Conservation (phyloP, 805 yeast species). For the Starmerella scarabaei region DNA sequence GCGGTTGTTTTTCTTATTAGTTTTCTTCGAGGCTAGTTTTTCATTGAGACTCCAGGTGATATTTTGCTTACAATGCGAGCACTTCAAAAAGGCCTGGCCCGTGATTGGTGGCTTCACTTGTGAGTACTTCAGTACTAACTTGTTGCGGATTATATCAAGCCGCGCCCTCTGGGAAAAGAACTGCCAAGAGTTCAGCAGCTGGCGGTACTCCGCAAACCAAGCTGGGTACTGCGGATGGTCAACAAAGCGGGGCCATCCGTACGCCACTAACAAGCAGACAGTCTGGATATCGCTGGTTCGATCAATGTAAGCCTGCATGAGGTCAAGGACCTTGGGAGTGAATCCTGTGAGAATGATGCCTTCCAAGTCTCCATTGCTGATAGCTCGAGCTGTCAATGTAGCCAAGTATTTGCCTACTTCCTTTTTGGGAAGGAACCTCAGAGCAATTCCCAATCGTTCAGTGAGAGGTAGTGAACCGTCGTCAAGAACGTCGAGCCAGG, state of each 20-base stretch:
- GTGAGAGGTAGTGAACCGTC: constrained; percentile 77
- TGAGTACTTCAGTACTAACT: constrained; percentile 26
- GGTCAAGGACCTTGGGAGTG: constrained; percentile 67
- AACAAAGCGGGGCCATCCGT: constrained; percentile 76
- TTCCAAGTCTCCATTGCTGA: constrained; percentile 71
- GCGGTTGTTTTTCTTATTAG: background rate
- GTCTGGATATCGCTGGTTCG: constrained; percentile 85
- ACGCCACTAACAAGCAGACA: constrained; percentile 67
- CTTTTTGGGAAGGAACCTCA: constrained; percentile 68
- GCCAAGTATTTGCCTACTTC: constrained; percentile 59
- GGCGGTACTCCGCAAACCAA: constrained; percentile 64
- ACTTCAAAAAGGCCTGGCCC: constrained; percentile 66
- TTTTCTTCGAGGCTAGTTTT: background rate
- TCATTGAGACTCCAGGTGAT: constrained; percentile 6
- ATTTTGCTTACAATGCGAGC: constrained; percentile 62
- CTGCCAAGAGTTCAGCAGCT: constrained; percentile 65
- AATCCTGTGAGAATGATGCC: constrained; percentile 88
- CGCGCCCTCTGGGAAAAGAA: constrained; percentile 65
- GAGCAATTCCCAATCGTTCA: constrained; percentile 82
- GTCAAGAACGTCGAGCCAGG: constrained; percentile 92
- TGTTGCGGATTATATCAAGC: constrained; percentile 68
- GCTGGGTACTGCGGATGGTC: constrained; percentile 55
- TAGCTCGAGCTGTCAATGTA: constrained; percentile 56
- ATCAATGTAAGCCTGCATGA: constrained; percentile 77
- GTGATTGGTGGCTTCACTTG: constrained; percentile 3